Evolutionary conservation across 2,329 filamentous ascomycete species (phyloP).

Genomic region (Aureobasidium sp.): DNA sequence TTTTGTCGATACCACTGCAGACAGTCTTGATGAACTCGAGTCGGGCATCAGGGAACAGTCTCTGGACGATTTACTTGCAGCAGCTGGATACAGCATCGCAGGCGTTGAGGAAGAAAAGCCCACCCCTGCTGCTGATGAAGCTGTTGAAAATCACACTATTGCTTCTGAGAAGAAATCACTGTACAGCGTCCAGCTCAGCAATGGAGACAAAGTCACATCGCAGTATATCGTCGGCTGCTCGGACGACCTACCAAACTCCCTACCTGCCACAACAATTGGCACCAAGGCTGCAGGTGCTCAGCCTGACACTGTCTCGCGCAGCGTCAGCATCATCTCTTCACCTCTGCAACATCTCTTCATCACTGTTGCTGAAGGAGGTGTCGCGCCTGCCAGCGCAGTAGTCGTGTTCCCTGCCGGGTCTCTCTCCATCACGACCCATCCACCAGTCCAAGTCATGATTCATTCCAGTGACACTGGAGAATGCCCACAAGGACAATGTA

Average conservation of each 20-base stretch:
- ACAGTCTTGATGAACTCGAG: conserved; percentile 13
- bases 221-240: conserved; percentile 26
- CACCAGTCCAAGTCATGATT: conserved; percentile 55
- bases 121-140: neutral
- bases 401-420: conserved; percentile 57
- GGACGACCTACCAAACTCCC: conserved; percentile 22
- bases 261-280: neutral
- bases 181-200: conserved; percentile 21
- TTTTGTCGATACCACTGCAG: conserved; percentile 3
- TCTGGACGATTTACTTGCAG: conserved; percentile 16
- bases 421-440: conserved; percentile 29
- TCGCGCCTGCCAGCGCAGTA: conserved; percentile 65
- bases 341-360: conserved; percentile 62
- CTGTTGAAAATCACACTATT: conserved; percentile 3
- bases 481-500: conserved; percentile 83
- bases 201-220: conserved; percentile 27
- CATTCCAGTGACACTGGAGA: conserved; percentile 91
- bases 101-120: conserved; percentile 7
- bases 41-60: conserved; percentile 16
- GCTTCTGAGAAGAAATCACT: conserved; percentile 6
- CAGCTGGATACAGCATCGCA: conserved; percentile 16
- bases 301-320: conserved; percentile 19
- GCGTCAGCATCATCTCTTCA: conserved; percentile 62
- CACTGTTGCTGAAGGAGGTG: conserved; percentile 63
- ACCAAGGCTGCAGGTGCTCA: neutral